Percentiles rank a stretch among this genome's conserved stretches.
Evolutionary conservation across 768 basidiomycete species (phyloP).

Genomic region (Suillus bovinus): DNA sequence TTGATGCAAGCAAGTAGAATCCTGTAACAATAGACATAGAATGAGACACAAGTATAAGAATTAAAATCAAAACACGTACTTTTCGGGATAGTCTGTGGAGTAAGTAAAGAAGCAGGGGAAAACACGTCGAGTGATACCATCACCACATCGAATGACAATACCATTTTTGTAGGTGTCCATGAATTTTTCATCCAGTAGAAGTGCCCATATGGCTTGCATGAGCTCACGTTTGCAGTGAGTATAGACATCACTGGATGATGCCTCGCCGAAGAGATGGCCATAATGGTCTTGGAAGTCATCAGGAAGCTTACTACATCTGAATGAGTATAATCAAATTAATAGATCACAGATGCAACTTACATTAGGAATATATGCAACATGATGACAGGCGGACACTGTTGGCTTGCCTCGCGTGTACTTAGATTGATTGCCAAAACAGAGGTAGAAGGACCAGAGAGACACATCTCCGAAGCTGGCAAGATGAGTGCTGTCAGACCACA

Average conservation of each 20-base stretch:
- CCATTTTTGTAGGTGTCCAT: conserved; percentile 22
- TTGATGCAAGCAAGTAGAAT: conserved; percentile 23
- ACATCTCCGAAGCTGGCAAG: conserved; percentile 19
- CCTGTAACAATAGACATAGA: conserved; percentile 1
- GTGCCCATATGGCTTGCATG: conserved; percentile 17
- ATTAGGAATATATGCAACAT: conserved; percentile 16
- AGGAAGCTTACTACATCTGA: no score
- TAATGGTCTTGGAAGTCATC: no score
- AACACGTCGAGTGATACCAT: conserved; percentile 16
- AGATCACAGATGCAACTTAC: not conserved
- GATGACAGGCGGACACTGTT: conserved; percentile 12
- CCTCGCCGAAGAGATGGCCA: no score
- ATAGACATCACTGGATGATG: no score
- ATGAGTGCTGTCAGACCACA: conserved; percentile 28
- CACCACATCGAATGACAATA: conserved; percentile 16
- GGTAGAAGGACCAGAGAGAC: conserved; percentile 19
- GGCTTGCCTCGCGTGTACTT: conserved; percentile 16
- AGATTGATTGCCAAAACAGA: conserved; percentile 18
- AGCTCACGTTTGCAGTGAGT: no score
- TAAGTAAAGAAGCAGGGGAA: conserved; percentile 24
- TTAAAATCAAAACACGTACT: conserved; percentile 11
- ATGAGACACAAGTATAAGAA: not conserved
- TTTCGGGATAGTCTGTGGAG: conserved; percentile 27
- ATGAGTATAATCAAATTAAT: not conserved
- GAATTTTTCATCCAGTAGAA: conserved; percentile 19